phyloP scores from a whole-genome alignment of 805 yeast species.

The Ogataea dorogensis region DNA sequence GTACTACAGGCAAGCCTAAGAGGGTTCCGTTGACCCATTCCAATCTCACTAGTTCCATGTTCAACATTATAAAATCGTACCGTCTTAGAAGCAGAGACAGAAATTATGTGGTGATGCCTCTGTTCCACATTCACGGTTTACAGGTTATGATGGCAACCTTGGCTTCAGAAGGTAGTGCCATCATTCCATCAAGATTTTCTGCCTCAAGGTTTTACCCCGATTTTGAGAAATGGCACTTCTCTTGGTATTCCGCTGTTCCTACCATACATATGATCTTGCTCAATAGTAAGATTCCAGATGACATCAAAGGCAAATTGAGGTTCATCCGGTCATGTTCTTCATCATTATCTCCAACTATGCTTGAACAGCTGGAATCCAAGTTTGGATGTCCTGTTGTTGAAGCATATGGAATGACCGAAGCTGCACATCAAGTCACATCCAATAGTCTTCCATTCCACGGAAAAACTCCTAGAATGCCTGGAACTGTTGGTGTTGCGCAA shows the following conservation, averaged over 20 bases:
- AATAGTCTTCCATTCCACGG: slow-evolving; percentile 51
- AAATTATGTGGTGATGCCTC: slow-evolving; percentile 70
- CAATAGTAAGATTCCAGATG: slow-evolving; percentile 49
- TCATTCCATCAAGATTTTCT: slow-evolving; percentile 62
- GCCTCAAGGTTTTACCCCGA: slow-evolving; percentile 63
- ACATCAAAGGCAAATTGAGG: slow-evolving; percentile 50
- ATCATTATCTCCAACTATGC: slow-evolving; percentile 64
- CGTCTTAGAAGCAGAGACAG: slow-evolving; percentile 47
- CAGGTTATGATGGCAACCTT: slow-evolving; percentile 65
- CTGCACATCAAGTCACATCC: slow-evolving; percentile 78
- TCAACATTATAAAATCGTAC: slow-evolving; percentile 60
- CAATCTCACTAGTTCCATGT: slow-evolving; percentile 58
- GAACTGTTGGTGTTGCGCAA: slow-evolving; percentile 61
- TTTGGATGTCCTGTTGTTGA: slow-evolving; percentile 70
- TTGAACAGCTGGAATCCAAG: slow-evolving; percentile 52
- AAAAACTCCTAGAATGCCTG: slow-evolving; percentile 62
- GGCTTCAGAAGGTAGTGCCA: slow-evolving; percentile 55
- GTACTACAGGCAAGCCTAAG: slow-evolving; percentile 76
- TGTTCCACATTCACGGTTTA: slow-evolving; percentile 75
- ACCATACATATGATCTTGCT: slow-evolving; percentile 69
- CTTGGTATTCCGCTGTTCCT: slow-evolving; percentile 78
- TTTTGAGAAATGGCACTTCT: slow-evolving; percentile 48
- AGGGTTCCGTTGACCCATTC: slow-evolving; percentile 69
- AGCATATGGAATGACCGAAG: slow-evolving; percentile 82
- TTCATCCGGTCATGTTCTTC: slow-evolving; percentile 74